Evolutionary conservation across 2,329 filamentous ascomycete species (phyloP).

Genomic region (Chaetomiaceae sp.): DNA sequence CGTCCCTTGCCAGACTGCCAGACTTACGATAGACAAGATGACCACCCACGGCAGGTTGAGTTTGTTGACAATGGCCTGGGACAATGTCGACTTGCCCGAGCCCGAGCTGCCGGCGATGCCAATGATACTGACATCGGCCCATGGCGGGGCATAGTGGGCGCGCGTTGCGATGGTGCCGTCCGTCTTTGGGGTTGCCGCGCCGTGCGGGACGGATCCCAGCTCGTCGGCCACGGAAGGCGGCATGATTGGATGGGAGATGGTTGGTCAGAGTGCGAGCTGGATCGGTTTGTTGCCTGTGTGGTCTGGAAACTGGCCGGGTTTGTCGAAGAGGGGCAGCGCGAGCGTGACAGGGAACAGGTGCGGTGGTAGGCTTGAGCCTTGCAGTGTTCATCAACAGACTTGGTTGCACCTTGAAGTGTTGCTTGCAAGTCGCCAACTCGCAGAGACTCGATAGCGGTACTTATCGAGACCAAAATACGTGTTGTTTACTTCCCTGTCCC

Average conservation of each 20-base stretch:
- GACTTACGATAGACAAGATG: slow-evolving; percentile 84
- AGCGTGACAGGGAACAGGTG: no score
- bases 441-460: no score
- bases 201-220: slow-evolving; percentile 4
- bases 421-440: no score
- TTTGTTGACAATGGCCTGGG: slow-evolving; percentile 82
- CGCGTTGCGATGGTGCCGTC: slow-evolving; percentile 47
- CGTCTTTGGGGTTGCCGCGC: slow-evolving; percentile 16
- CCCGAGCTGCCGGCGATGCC: slow-evolving; percentile 93
- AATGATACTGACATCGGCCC: slow-evolving; percentile 95
- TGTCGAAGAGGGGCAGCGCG: neutral
- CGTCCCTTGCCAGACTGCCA: neutral
- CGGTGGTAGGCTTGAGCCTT: no score
- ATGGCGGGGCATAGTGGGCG: slow-evolving; percentile 86
- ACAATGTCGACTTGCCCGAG: slow-evolving; percentile 89
- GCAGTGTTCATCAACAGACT: no score
- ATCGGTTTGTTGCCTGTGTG: no score
- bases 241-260: slow-evolving; percentile 9
- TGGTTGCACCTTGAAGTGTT: no score
- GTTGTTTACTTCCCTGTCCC: no score
- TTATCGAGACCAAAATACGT: no score
- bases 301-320: neutral
- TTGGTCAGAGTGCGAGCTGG: no score
- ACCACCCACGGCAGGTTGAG: slow-evolving; percentile 96
- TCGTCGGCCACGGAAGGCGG: slow-evolving; percentile 4